phyloP scores from a whole-genome alignment of 495 filamentous ascomycete genomes.

The Cercophora samala region DNA sequence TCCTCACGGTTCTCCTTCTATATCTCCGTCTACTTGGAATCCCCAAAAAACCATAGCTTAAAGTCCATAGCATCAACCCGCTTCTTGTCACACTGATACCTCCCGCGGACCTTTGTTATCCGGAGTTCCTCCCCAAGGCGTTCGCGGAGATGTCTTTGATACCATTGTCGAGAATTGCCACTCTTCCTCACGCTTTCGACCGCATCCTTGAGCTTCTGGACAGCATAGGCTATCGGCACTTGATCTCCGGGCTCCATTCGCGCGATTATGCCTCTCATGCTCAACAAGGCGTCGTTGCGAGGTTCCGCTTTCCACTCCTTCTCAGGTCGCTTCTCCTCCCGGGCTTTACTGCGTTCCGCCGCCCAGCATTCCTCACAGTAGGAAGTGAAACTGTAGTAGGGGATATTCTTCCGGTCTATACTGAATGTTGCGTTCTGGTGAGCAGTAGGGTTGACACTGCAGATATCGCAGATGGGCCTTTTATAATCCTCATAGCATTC shows the following conservation, averaged over 20 bases:
- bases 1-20: no score
- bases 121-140: not conserved
- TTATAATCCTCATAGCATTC: not conserved
- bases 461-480: not conserved
- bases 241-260: not conserved
- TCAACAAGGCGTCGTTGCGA: no score
- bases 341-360: not conserved
- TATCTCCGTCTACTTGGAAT: no score
- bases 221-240: no score
- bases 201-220: no score
- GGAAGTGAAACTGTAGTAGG: not conserved
- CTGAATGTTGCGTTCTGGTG: not conserved
- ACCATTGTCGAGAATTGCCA: not conserved
- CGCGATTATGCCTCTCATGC: no score
- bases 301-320: not conserved
- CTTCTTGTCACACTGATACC: not conserved
- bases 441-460: not conserved
- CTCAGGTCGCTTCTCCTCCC: not conserved
- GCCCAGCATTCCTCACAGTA: not conserved
- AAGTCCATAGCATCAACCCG: not conserved
- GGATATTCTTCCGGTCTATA: not conserved
- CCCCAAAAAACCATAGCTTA: not conserved
- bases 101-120: not conserved
- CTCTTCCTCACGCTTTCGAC: not conserved
- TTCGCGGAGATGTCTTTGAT: not conserved